Conservation (phyloP, 495 filamentous ascomycete genomes). For the Aspergillus bertholletiae region DNA sequence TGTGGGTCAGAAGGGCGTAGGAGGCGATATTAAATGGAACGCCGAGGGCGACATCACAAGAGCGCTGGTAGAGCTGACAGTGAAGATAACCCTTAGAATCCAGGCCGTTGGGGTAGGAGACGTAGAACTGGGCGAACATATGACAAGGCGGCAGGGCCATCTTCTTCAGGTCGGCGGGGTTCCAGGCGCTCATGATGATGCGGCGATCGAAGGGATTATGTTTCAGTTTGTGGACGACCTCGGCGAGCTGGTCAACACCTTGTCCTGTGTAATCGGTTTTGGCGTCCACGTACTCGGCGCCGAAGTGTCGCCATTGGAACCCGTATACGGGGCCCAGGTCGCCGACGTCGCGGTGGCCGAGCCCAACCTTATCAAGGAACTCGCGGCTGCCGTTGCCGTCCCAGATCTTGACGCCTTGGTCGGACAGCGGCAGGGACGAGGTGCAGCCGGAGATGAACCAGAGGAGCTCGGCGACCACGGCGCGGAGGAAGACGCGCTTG, state of each 20-base stretch:
- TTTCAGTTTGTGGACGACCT: slow-evolving; percentile 77
- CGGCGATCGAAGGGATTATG: slow-evolving; percentile 81
- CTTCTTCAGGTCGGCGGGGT: slow-evolving; percentile 74
- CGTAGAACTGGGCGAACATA: slow-evolving; percentile 99
- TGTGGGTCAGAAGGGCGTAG: slow-evolving; percentile 90
- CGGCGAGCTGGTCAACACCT: slow-evolving; percentile 87
- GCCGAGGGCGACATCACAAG: slow-evolving; percentile 94
- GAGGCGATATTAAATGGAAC: slow-evolving; percentile 97
- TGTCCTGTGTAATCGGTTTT: slow-evolving; percentile 80
- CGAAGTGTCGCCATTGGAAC: slow-evolving; percentile 99
- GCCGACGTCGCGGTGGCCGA: slow-evolving; percentile 73
- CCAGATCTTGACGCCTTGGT: slow-evolving; percentile 91
- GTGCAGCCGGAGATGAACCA: slow-evolving; percentile 92
- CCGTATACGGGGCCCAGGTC: slow-evolving; percentile 96
- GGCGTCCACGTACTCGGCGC: slow-evolving; percentile 78
- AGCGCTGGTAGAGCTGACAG: slow-evolving; percentile 89
- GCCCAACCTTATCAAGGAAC: slow-evolving; percentile 80
- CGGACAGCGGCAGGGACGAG: slow-evolving; percentile 67
- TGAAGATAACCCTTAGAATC: slow-evolving; percentile 60
- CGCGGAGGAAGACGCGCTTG: slow-evolving; percentile 91
- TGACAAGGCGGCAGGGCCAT: slow-evolving; percentile 98
- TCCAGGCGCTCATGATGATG: slow-evolving; percentile 91
- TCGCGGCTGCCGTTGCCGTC: slow-evolving; percentile 91
- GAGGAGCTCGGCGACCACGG: slow-evolving; percentile 88
- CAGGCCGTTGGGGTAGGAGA: slow-evolving; percentile 61